Conservation (phyloP, 208 protist genomes). For the Leishmania martiniquensis region DNA sequence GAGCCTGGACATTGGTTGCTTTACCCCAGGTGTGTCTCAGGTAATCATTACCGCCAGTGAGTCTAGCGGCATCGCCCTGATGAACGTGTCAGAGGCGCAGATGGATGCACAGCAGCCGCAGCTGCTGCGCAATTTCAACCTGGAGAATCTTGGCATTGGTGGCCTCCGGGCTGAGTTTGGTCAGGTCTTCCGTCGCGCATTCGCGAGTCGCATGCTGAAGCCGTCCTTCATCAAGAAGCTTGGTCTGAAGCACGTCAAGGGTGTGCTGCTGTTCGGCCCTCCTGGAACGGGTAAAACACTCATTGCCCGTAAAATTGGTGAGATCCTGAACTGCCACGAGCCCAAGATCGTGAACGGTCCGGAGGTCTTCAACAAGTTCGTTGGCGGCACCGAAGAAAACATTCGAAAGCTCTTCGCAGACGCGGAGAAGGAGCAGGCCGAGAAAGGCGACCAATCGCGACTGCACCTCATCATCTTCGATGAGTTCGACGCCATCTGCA, state of each 20-base stretch:
- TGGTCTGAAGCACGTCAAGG: slow-evolving; percentile 98
- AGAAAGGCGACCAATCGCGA: slow-evolving; percentile 94
- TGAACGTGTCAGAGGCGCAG: slow-evolving; percentile 77
- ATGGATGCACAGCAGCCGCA: slow-evolving; percentile 82
- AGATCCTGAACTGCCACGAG: slow-evolving; percentile 98
- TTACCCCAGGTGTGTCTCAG: slow-evolving; percentile 36
- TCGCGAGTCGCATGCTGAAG: slow-evolving; percentile 98
- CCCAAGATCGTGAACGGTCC: slow-evolving; percentile 98
- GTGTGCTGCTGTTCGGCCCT: slow-evolving; percentile 98
- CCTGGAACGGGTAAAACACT: slow-evolving; percentile 99
- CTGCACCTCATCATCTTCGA: slow-evolving; percentile 99
- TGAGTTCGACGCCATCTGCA: slow-evolving; percentile 99
- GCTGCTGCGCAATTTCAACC: slow-evolving; percentile 86
- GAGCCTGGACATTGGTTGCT: slow-evolving; percentile 38
- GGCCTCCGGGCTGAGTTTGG: slow-evolving; percentile 96
- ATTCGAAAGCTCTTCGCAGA: slow-evolving; percentile 99
- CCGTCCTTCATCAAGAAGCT: slow-evolving; percentile 95
- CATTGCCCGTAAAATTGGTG: slow-evolving; percentile 99
- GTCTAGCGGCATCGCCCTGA: slow-evolving; percentile 74
- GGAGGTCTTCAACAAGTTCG: slow-evolving; percentile 99
- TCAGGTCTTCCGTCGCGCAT: slow-evolving; percentile 98
- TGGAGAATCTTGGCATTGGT: slow-evolving; percentile 96
- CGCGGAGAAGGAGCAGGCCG: slow-evolving; percentile 95
- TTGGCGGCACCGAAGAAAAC: slow-evolving; percentile 99
- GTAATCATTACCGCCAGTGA: slow-evolving; percentile 51